These are phyloP conservation scores for Citrus sinensis DNA, from an alignment of 345 rosid species.

Conservation along the genomic window DNA sequence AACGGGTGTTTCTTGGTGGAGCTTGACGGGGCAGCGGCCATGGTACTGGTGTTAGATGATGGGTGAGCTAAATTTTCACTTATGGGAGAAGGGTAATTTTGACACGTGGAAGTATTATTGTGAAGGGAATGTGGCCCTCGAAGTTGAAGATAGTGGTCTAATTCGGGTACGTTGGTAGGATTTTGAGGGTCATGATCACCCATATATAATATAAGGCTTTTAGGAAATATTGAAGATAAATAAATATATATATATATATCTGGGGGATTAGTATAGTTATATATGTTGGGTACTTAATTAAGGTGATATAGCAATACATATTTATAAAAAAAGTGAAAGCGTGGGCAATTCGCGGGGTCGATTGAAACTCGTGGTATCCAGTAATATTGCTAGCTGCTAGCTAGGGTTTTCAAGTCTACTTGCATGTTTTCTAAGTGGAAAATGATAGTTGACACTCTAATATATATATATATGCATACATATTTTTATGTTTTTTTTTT, in stretches of 20 bases:
- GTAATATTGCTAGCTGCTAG: constrained; percentile 9
- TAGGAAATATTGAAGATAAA: neutral
- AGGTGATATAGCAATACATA: neutral
- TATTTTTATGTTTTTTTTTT: neutral
- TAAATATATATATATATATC: neutral
- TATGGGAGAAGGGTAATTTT: constrained; percentile 15
- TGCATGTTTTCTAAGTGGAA: neutral
- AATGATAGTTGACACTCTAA: neutral
- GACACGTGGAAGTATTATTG: constrained; percentile 21
- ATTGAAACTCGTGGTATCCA: constrained; percentile 2
- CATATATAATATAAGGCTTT: neutral
- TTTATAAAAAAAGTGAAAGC: constrained; percentile 24
- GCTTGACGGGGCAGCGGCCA: constrained; percentile 15
- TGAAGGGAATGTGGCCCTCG: constrained; percentile 10
- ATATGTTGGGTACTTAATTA: neutral
- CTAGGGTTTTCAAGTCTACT: neutral
- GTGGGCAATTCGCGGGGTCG: constrained; percentile 48
- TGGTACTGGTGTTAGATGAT: constrained; percentile 2
- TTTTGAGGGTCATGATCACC: constrained; percentile 26
- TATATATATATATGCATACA: no score
- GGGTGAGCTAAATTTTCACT: constrained; percentile 12
- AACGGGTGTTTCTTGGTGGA: constrained; percentile 44
- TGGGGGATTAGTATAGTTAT: neutral
- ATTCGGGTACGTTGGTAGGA: constrained; percentile 27
- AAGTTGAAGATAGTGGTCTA: constrained; percentile 13